Conservation (phyloP, 768 basidiomycete genomes). For the Cyclocybe cylindracea region DNA sequence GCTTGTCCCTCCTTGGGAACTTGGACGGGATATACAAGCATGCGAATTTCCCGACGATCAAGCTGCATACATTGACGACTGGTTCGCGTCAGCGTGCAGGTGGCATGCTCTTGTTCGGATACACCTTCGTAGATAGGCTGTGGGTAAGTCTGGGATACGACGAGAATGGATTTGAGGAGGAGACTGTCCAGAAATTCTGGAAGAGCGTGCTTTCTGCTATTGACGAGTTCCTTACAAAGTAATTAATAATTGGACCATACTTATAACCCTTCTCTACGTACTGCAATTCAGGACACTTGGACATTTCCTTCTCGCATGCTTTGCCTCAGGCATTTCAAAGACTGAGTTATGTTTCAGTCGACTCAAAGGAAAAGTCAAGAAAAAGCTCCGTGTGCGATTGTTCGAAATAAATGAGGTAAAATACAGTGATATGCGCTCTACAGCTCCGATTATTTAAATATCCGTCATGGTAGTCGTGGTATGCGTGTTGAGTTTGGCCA, state of each 20-base stretch:
- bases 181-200: conserved; percentile 69
- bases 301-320: too few relatives aligned
- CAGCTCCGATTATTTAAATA: too few relatives aligned
- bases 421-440: too few relatives aligned
- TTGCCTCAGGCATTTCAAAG: too few relatives aligned
- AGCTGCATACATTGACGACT: conserved; percentile 76
- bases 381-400: too few relatives aligned
- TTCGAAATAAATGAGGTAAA: too few relatives aligned
- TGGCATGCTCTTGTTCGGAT: conserved; percentile 82
- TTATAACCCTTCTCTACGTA: too few relatives aligned
- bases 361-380: too few relatives aligned
- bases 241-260: background rate
- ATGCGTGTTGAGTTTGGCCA: too few relatives aligned
- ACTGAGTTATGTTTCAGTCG: too few relatives aligned
- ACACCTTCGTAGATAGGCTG: conserved; percentile 71
- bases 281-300: too few relatives aligned
- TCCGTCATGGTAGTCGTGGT: too few relatives aligned
- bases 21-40: conserved; percentile 83
- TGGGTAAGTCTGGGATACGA: conserved; percentile 86
- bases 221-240: conserved; percentile 52
- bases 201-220: conserved; percentile 52
- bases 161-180: conserved; percentile 68
- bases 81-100: conserved; percentile 80
- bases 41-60: conserved; percentile 51
- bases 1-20: conserved; percentile 83